Evolutionary conservation across 2,329 filamentous ascomycete genomes (phyloP).

Genomic region (Phyllosticta citribraziliensis): DNA sequence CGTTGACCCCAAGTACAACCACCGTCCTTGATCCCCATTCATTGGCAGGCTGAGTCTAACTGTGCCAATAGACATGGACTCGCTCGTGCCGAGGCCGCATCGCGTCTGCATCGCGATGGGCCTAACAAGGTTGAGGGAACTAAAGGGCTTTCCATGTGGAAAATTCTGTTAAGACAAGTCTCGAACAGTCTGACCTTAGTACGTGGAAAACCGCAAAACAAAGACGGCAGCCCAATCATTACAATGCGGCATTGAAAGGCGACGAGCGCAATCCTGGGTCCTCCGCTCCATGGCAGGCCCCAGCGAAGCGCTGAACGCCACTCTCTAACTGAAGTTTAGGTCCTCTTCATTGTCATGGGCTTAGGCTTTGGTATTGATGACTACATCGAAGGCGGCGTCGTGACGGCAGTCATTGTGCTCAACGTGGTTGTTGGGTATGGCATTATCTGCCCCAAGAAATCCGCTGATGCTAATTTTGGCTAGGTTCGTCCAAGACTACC

Average conservation of each 20-base stretch:
- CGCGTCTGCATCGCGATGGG: conserved; percentile 56
- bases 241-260: background rate
- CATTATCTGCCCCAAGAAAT: background rate
- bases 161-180: conserved; percentile 67
- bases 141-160: conserved; percentile 62
- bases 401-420: conserved; percentile 54
- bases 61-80: conserved; percentile 45
- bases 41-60: background rate
- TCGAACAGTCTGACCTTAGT: conserved; percentile 67
- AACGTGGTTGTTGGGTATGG: conserved; percentile 55
- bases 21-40: background rate
- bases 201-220: conserved; percentile 17
- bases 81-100: conserved; percentile 50
- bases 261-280: background rate
- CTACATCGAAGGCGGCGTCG: conserved; percentile 54
- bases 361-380: conserved; percentile 54
- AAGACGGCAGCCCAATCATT: background rate
- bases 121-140: conserved; percentile 62
- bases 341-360: conserved; percentile 66
- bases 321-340: conserved; percentile 35
- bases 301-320: background rate
- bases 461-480: conserved; percentile 13
- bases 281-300: background rate
- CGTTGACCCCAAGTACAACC: conserved; percentile 25
- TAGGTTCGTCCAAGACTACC: conserved; percentile 41